A percentile compares a stretch with the other conserved stretches of the same genome.
phyloP scores from a whole-genome alignment of 2,329 filamentous ascomycete genomes.

The Ramularia endophylla region DNA sequence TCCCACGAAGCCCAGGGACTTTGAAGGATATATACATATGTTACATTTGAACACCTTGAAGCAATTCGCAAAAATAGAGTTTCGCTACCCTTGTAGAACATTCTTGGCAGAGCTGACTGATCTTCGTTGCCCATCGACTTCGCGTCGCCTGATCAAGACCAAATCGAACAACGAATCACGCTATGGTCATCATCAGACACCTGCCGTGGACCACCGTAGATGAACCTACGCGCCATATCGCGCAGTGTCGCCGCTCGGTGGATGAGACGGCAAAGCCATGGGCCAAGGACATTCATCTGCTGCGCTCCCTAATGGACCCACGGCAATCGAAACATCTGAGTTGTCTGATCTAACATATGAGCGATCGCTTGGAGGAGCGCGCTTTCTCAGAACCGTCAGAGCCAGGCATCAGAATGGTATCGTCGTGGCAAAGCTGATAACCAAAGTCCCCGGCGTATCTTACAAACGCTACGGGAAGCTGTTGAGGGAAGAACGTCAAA shows the following conservation, averaged over 20 bases:
- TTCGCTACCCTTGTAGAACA: no score
- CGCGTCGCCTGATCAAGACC: no score
- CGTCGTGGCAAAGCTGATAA: constrained; percentile 88
- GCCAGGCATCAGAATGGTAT: constrained; percentile 85
- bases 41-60: no score
- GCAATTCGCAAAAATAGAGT: no score
- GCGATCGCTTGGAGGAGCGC: constrained; percentile 80
- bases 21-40: no score
- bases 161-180: background rate
- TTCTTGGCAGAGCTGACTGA: no score
- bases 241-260: no score
- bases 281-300: constrained; percentile 88
- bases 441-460: constrained; percentile 80
- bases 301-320: constrained; percentile 83
- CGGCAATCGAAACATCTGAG: constrained; percentile 90
- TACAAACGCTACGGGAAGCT: constrained; percentile 71
- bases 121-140: no score
- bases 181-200: background rate
- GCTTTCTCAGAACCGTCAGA: constrained; percentile 95
- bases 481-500: constrained; percentile 77
- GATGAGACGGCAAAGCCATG: constrained; percentile 49
- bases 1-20: no score
- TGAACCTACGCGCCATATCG: background rate
- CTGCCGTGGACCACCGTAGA: background rate
- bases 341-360: constrained; percentile 87